phyloP scores from a whole-genome alignment of 2,329 filamentous ascomycete species.

The Mycogone perniciosa region DNA sequence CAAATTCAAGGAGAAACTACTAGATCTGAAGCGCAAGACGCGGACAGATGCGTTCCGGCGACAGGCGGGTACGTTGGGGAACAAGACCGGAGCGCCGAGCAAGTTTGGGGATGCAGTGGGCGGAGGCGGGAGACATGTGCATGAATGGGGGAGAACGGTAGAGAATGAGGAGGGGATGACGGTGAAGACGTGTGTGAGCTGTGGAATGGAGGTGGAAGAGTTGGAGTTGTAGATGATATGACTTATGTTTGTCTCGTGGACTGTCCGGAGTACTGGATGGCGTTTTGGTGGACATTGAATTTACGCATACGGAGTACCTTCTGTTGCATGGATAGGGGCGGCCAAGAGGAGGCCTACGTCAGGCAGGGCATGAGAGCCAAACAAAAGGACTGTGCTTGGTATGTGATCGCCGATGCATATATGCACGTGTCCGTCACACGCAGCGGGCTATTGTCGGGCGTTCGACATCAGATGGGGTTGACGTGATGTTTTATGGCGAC shows the following conservation, averaged over 20 bases:
- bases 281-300: no score
- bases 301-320: no score
- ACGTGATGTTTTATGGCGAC: no score
- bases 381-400: no score
- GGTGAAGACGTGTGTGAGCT: constrained; percentile 71
- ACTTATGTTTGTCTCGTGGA: background rate
- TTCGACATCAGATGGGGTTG: no score
- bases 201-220: constrained; percentile 75
- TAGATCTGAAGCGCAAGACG: constrained; percentile 89
- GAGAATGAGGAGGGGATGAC: constrained; percentile 66
- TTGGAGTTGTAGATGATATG: constrained; percentile 49
- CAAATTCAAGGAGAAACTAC: constrained; percentile 84
- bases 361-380: no score
- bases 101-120: constrained; percentile 74
- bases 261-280: background rate
- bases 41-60: constrained; percentile 82
- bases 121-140: constrained; percentile 66
- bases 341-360: no score
- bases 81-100: constrained; percentile 40
- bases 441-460: no score
- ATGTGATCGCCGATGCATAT: no score
- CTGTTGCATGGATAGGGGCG: no score
- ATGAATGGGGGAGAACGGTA: constrained; percentile 74
- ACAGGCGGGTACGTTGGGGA: constrained; percentile 54
- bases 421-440: no score